These are phyloP conservation scores for Puccinia brachypodii DNA, from an alignment of 1,284 basidiomycete species.

Conservation along the genomic window DNA sequence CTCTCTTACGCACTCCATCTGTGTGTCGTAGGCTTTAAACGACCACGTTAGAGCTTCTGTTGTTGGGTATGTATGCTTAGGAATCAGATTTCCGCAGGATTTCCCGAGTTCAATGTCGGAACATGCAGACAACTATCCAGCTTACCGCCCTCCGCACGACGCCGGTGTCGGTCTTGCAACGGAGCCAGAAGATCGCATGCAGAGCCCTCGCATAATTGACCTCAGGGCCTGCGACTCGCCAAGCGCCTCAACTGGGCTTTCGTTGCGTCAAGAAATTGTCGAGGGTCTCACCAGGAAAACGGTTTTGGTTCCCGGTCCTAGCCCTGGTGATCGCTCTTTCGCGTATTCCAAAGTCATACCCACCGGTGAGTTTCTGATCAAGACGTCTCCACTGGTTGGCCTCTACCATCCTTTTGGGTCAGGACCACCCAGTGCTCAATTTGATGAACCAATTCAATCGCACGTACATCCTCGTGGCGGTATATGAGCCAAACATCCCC, in stretches of 20 bases:
- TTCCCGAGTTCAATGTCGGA: background rate
- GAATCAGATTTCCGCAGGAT: background rate
- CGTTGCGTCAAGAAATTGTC: slow-evolving; percentile 10
- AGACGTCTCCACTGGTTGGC: background rate
- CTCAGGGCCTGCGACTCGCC: background rate
- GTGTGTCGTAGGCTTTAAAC: background rate
- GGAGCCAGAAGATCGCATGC: background rate
- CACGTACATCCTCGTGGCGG: background rate
- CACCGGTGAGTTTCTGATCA: slow-evolving; percentile 14
- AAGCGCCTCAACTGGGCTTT: background rate
- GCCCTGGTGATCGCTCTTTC: slow-evolving; percentile 15
- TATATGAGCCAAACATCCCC: too few relatives aligned
- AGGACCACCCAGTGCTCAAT: background rate
- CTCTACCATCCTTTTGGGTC: background rate
- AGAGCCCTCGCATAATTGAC: background rate
- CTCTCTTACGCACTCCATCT: background rate
- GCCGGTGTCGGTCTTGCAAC: background rate
- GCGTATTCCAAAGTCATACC: slow-evolving; percentile 34
- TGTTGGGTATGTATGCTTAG: background rate
- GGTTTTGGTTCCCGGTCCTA: slow-evolving; percentile 2
- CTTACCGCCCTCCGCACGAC: background rate
- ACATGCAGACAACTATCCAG: background rate
- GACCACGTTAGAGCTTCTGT: background rate
- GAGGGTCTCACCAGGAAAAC: slow-evolving; percentile 17
- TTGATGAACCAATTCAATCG: background rate